phyloP scores from a whole-genome alignment of 2,329 filamentous ascomycete genomes.

The Claviceps quebecensis region DNA sequence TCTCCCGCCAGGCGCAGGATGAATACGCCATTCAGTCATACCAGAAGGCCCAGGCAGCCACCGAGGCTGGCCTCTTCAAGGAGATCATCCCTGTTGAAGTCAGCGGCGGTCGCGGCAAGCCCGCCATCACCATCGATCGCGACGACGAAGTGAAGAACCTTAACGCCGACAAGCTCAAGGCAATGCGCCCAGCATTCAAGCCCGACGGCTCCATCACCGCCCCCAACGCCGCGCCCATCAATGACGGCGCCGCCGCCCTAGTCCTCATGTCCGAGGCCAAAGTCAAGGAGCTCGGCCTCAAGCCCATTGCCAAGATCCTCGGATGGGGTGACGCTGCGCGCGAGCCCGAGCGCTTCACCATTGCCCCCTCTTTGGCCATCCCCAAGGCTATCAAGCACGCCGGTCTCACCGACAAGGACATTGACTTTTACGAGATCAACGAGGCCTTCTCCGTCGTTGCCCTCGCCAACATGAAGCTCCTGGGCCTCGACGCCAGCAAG shows the following conservation, averaged over 20 bases:
- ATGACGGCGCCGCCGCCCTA: slow-evolving; percentile 83
- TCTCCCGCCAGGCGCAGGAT: slow-evolving; percentile 78
- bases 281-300: slow-evolving; percentile 80
- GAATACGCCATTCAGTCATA: slow-evolving; percentile 93
- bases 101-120: slow-evolving; percentile 80
- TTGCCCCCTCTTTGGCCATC: slow-evolving; percentile 81
- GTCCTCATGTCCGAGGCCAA: slow-evolving; percentile 91
- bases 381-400: slow-evolving; percentile 97
- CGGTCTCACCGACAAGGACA: slow-evolving; percentile 57
- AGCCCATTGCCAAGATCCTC: slow-evolving; percentile 88
- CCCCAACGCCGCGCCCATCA: slow-evolving; percentile 90
- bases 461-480: slow-evolving; percentile 88
- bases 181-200: slow-evolving; percentile 73
- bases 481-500: slow-evolving; percentile 65
- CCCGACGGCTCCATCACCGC: slow-evolving; percentile 84
- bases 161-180: slow-evolving; percentile 68
- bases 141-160: slow-evolving; percentile 97
- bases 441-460: slow-evolving; percentile 97
- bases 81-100: slow-evolving; percentile 90
- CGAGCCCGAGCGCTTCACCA: slow-evolving; percentile 89
- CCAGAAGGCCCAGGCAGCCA: slow-evolving; percentile 80
- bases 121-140: slow-evolving; percentile 60
- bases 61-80: slow-evolving; percentile 66
- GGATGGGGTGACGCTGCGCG: slow-evolving; percentile 94
- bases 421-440: slow-evolving; percentile 98